phyloP scores from a whole-genome alignment of 2,329 filamentous ascomycete species.

The Trichoderma asperellum region DNA sequence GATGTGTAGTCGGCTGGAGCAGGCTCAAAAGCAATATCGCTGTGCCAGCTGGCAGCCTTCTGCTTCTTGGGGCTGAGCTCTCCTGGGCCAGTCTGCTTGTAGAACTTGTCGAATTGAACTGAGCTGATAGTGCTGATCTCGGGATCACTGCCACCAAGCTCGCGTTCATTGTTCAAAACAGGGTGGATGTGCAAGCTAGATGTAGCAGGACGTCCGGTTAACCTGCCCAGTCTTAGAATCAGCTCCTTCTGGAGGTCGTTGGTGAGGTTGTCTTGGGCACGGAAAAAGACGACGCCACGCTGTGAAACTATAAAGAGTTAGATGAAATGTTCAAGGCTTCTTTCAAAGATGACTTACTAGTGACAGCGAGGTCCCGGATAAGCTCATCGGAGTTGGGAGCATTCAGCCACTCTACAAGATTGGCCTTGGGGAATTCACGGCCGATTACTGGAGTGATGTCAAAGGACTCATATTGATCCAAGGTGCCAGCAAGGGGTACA shows the following conservation, averaged over 20 bases:
- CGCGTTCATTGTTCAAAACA: slow-evolving; percentile 55
- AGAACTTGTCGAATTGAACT: slow-evolving; percentile 56
- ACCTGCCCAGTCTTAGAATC: slow-evolving; percentile 61
- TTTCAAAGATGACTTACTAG: slow-evolving; percentile 49
- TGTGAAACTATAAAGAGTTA: slow-evolving; percentile 58
- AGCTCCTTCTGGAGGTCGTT: slow-evolving; percentile 69
- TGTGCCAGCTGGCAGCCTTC: slow-evolving; percentile 58
- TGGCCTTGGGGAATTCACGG: slow-evolving; percentile 61
- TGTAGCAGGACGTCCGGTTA: slow-evolving; percentile 59
- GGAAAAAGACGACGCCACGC: slow-evolving; percentile 72
- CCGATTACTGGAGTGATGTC: slow-evolving; percentile 67
- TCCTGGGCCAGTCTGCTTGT: slow-evolving; percentile 35
- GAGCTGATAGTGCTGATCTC: slow-evolving; percentile 69
- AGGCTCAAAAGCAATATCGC: slow-evolving; percentile 68
- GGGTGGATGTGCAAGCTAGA: slow-evolving; percentile 66
- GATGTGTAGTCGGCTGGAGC: slow-evolving; percentile 66
- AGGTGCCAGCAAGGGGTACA: slow-evolving; percentile 53
- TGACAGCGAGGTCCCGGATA: slow-evolving; percentile 68
- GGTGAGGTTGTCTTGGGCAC: slow-evolving; percentile 62
- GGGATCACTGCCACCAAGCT: slow-evolving; percentile 58
- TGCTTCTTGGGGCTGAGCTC: slow-evolving; percentile 47
- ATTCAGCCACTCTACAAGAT: slow-evolving; percentile 63
- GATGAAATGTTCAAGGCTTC: not conserved
- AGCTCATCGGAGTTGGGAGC: slow-evolving; percentile 66
- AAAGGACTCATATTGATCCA: slow-evolving; percentile 58